Percentiles rank a stretch among this genome's conserved stretches.
These are phyloP conservation scores for Diplodia corticola DNA, from an alignment of 2,329 filamentous ascomycete genomes.

Conservation along the genomic window DNA sequence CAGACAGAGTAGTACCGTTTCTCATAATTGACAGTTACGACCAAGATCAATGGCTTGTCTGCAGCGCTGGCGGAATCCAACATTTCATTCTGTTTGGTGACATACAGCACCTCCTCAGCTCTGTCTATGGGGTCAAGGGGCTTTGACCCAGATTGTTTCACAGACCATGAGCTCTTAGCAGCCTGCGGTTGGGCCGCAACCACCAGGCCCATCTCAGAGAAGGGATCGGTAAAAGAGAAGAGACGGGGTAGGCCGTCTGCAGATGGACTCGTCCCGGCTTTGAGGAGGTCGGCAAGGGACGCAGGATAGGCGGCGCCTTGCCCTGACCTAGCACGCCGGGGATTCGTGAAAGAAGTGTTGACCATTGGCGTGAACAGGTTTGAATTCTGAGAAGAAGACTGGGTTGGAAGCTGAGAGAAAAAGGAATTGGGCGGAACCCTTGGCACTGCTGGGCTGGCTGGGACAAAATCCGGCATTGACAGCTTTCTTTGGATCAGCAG, in stretches of 20 bases:
- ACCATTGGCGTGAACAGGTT: constrained; percentile 6
- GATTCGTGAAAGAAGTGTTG: constrained; percentile 32
- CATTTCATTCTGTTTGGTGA: constrained; percentile 66
- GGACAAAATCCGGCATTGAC: constrained; percentile 47
- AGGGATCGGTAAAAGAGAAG: constrained; percentile 80
- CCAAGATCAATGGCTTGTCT: constrained; percentile 61
- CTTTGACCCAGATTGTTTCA: constrained; percentile 37
- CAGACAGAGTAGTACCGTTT: constrained; percentile 79
- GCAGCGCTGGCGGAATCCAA: constrained; percentile 45
- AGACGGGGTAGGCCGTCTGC: constrained; percentile 67
- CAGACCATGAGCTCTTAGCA: constrained; percentile 25
- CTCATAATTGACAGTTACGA: constrained; percentile 78
- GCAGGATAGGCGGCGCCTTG: constrained; percentile 30
- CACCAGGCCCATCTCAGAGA: constrained; percentile 82
- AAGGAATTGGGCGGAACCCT: constrained; percentile 80
- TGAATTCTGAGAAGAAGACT: constrained; percentile 19
- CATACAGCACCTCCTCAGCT: constrained; percentile 79
- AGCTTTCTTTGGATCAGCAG: constrained; percentile 83
- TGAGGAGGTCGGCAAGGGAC: constrained; percentile 37
- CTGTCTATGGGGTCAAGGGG: constrained; percentile 65
- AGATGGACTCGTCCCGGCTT: constrained; percentile 29
- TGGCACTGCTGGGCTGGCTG: constrained; percentile 45
- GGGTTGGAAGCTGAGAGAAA: constrained; percentile 50
- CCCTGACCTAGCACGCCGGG: constrained; percentile 29
- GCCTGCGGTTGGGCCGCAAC: constrained; percentile 47